Evolutionary conservation across 1,284 basidiomycete genomes (phyloP).

Genomic region (Apiotrichum brassicae): DNA sequence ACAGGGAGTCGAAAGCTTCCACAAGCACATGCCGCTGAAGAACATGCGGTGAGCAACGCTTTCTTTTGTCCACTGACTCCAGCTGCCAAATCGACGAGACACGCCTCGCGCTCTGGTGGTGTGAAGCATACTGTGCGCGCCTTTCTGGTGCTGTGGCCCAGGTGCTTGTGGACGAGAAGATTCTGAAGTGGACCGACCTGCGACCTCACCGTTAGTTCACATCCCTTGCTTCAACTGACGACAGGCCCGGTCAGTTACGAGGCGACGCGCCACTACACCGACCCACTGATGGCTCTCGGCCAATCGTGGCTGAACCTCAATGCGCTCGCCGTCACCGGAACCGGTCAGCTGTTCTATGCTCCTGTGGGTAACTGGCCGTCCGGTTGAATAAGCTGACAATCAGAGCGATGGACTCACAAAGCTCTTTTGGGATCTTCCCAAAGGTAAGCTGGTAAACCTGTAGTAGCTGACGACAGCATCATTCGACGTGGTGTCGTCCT

Average conservation of each 20-base stretch:
- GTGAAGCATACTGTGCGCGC: slow-evolving; percentile 52
- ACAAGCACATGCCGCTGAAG: slow-evolving; percentile 57
- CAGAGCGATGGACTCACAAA: slow-evolving; percentile 50
- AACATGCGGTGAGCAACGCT: slow-evolving; percentile 53
- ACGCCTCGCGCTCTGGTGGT: slow-evolving; percentile 57
- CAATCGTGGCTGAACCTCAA: slow-evolving; percentile 54
- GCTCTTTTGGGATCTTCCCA: slow-evolving; percentile 48
- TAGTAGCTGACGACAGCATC: slow-evolving; percentile 11
- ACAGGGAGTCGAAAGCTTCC: slow-evolving; percentile 55
- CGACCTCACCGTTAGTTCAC: slow-evolving; percentile 53
- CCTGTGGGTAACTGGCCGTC: slow-evolving; percentile 33
- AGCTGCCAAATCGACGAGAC: slow-evolving; percentile 56
- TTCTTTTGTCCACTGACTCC: slow-evolving; percentile 1
- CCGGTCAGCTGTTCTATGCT: slow-evolving; percentile 50
- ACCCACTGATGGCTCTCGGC: slow-evolving; percentile 34
- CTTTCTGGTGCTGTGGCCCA: slow-evolving; percentile 56
- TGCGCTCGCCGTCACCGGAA: slow-evolving; percentile 49
- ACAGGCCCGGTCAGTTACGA: slow-evolving; percentile 56
- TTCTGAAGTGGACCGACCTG: slow-evolving; percentile 50
- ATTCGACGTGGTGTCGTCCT: slow-evolving; percentile 47
- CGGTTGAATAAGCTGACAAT: neutral
- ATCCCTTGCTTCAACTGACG: too few species aligned
- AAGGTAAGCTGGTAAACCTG: too few species aligned
- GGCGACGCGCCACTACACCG: slow-evolving; percentile 24
- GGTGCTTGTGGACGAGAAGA: slow-evolving; percentile 50